Base-by-base conservation (phyloP, 2,329 filamentous ascomycete genomes). In the Sporothrix brunneoviolacea region DNA sequence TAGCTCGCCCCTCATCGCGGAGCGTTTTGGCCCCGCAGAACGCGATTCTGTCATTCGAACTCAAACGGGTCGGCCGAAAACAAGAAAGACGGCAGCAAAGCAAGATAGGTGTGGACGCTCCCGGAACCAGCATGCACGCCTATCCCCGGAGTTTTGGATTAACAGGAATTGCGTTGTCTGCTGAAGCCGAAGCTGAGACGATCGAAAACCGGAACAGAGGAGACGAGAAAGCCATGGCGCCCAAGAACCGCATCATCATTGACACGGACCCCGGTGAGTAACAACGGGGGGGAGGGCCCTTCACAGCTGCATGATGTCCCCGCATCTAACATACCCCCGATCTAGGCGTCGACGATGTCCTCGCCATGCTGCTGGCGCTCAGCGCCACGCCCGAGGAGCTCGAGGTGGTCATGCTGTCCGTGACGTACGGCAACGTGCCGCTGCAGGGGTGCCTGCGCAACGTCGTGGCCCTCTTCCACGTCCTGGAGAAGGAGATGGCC, bases 341-440 rank as follows among this genome's bases (percentile, higher is more conserved):
- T 30, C 13, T 48, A 80, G 90, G 91, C 56, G 86, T 93, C 59
- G 93, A 98, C 70, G 93, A 98, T 76, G 77, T 93, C 48, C 75
- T 97, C 55, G 91, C 90, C 40, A 78, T 97, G 66, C 76, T 98
- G 30, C 76, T 97, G 45, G 91, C 93, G 4, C 79, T 97, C 54
- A 86, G 89, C 48, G 83, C 88, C 30, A 82, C 80, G 21, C 79
- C 86, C 0, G 86, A 95, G 59, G 91, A 97, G 63, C 74, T 97
- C 19, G 88, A 97, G 65, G 74, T 97, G 32, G 68, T 87, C 41
- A 77, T 97, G 67, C 76, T 98, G 51, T 95, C 90, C 1, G 77
- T 96, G 54, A 95, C 91, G 1, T 96, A 93, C 66, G 93, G 93
- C 51, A 98, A 98, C 64, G 88, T 97, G 19, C 83, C 91, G 58